A percentile compares a stretch with the other conserved stretches of the same genome.
phyloP scores from a whole-genome alignment of 2,329 filamentous ascomycete genomes.

The Fusarium papillatum region DNA sequence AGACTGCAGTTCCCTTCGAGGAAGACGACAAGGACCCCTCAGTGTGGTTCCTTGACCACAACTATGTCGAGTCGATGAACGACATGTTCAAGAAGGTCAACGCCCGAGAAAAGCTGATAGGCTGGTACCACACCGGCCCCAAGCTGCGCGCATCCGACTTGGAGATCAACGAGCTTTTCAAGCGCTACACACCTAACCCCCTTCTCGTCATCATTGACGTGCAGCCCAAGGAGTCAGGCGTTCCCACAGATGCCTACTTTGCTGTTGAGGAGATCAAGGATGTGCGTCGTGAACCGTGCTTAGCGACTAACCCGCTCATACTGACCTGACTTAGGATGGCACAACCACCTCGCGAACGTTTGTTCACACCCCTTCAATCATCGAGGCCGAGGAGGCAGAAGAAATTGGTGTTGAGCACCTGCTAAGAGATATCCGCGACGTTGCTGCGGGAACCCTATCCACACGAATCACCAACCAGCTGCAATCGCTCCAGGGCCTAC shows the following conservation, averaged over 20 bases:
- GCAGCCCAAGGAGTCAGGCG: slow-evolving; percentile 96
- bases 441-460: slow-evolving; percentile 95
- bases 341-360: slow-evolving; percentile 98
- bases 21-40: slow-evolving; percentile 99
- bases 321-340: slow-evolving; percentile 77
- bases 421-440: slow-evolving; percentile 96
- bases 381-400: slow-evolving; percentile 98
- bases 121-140: slow-evolving; percentile 99
- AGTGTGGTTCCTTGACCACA: slow-evolving; percentile 99
- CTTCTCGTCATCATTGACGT: slow-evolving; percentile 98
- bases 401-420: slow-evolving; percentile 99
- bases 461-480: slow-evolving; percentile 98
- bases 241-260: slow-evolving; percentile 99
- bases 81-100: slow-evolving; percentile 99
- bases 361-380: slow-evolving; percentile 97
- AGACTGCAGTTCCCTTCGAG: slow-evolving; percentile 87
- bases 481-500: slow-evolving; percentile 95
- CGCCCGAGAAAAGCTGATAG: slow-evolving; percentile 97
- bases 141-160: slow-evolving; percentile 97
- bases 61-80: slow-evolving; percentile 99
- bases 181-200: slow-evolving; percentile 97
- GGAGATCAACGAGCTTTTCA: slow-evolving; percentile 99
- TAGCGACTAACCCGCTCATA: not conserved
- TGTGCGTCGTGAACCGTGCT: slow-evolving; percentile 66
- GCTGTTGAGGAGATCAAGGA: slow-evolving; percentile 99